Percentiles rank a stretch among this genome's conserved stretches.
Conservation (phyloP, 1,284 basidiomycete species). For the Ustanciosporium gigantosporum region DNA sequence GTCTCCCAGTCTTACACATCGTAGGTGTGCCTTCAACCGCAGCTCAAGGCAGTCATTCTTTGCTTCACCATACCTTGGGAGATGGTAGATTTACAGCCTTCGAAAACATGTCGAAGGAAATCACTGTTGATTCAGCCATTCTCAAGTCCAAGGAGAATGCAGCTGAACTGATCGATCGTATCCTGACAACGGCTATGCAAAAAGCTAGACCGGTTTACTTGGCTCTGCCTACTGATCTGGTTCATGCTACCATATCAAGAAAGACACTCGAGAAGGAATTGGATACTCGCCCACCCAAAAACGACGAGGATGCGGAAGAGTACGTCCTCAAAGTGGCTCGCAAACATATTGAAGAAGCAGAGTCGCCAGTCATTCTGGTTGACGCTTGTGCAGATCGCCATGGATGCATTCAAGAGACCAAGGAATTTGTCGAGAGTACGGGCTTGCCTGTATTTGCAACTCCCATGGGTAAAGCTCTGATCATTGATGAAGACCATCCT, state of each 20-base stretch:
- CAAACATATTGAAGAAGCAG: conserved; percentile 67
- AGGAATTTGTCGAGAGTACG: conserved; percentile 72
- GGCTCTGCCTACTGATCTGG: conserved; percentile 82
- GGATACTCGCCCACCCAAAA: conserved; percentile 48
- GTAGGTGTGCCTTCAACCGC: conserved; percentile 80
- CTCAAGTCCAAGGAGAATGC: conserved; percentile 57
- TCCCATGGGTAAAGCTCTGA: conserved; percentile 82
- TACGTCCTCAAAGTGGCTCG: conserved; percentile 69
- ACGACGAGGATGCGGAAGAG: conserved; percentile 69
- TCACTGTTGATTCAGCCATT: conserved; percentile 72
- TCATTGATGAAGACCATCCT: conserved; percentile 75
- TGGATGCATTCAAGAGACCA: conserved; percentile 71
- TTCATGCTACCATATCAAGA: conserved; percentile 71
- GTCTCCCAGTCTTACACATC: conserved; percentile 88
- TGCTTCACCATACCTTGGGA: conserved; percentile 62
- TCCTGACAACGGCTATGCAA: conserved; percentile 74
- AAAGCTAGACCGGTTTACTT: conserved; percentile 83
- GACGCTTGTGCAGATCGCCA: conserved; percentile 87
- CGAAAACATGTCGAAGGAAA: conserved; percentile 73
- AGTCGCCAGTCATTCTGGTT: conserved; percentile 77
- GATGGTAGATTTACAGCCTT: conserved; percentile 71
- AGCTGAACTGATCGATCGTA: conserved; percentile 74
- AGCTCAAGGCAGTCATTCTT: conserved; percentile 67
- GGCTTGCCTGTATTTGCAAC: conserved; percentile 65
- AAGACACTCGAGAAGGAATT: conserved; percentile 69